Evolutionary conservation across 768 basidiomycete species (phyloP), one percentile per base, ranked within the genome.

Genomic region (Russula brevipes): DNA sequence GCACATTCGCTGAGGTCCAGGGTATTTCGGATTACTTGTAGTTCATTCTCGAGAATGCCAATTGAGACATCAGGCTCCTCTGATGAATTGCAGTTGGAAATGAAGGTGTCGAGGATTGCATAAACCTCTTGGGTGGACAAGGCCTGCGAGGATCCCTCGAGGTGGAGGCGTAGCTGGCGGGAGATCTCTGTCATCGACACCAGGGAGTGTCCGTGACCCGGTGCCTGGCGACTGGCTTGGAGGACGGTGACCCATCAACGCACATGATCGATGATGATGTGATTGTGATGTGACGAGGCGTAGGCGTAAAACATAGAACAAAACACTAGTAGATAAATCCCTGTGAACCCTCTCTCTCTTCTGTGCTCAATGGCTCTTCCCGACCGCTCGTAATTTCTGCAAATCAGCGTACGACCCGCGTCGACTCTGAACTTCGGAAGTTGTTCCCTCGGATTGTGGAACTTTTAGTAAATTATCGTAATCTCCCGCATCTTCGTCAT

Each of bases 401-500:
- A 93, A 73, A 74, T 93, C 87, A 16, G 91, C 91, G 68, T 88
- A 93, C 24, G 89, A 90, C 53, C 82, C 84, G 63, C 83, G 84
- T 35, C 84, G 82, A 73, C 84, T 88, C 51, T 64, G 54, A 36
- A 60, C 14, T 30, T 45, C 54, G 1, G 39, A 33, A 39, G 58
- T n/a, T 12, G 16, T 39, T 24, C 63, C 63, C 24, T 64, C 63
- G 2, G 49, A 7, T 38, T 50, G 53, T 31, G 46, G 6, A 50
- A 50, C 63, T 14, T 85, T 83, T 47, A 92, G 80, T 52, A 94
- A 87, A 74, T 95, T 84, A 72, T 96, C 94, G 71, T 95, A 96
- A 74, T 96, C 94, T 45, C 91, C 93, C 52, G 82, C 82, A 53
- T 92, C 91, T 71, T 94, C 92, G 41, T 92, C 89, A 68, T 95